Conservation (phyloP, 805 yeast species). For the Candida incommunis region DNA sequence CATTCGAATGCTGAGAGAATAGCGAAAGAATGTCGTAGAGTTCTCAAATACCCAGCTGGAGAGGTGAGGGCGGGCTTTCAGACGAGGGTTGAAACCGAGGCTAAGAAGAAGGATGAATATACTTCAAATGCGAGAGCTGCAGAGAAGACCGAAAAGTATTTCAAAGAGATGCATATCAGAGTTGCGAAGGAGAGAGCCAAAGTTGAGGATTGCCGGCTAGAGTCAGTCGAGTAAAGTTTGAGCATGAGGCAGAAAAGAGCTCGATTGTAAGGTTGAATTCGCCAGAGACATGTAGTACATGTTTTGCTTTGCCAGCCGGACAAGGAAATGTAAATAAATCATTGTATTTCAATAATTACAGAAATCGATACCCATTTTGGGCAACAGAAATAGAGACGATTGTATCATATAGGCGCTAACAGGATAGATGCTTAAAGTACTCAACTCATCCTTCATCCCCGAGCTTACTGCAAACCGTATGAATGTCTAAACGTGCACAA, state of each 20-base stretch:
- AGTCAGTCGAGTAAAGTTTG: background rate
- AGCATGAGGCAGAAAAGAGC: background rate
- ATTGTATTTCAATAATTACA: no score
- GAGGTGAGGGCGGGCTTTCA: slow-evolving; percentile 67
- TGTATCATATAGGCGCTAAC: no score
- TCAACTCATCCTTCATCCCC: no score
- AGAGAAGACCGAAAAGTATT: slow-evolving; percentile 40
- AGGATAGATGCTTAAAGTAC: no score
- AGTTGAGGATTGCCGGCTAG: background rate
- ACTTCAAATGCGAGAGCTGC: slow-evolving; percentile 39
- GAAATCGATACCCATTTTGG: no score
- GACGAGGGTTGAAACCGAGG: slow-evolving; percentile 45
- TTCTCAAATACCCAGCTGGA: slow-evolving; percentile 65
- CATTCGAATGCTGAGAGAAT: slow-evolving; percentile 67
- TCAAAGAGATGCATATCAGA: slow-evolving; percentile 33
- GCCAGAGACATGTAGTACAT: no score
- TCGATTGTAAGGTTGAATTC: no score
- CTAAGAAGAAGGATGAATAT: slow-evolving; percentile 41
- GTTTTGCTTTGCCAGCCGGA: no score
- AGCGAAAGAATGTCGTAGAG: slow-evolving; percentile 68
- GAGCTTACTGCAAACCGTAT: no score
- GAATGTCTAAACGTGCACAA: no score
- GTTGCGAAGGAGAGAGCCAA: slow-evolving; percentile 12
- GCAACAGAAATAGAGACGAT: no score
- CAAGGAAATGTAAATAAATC: no score